phyloP scores from a whole-genome alignment of 2,329 filamentous ascomycete species.

The Phialophora expanda region DNA sequence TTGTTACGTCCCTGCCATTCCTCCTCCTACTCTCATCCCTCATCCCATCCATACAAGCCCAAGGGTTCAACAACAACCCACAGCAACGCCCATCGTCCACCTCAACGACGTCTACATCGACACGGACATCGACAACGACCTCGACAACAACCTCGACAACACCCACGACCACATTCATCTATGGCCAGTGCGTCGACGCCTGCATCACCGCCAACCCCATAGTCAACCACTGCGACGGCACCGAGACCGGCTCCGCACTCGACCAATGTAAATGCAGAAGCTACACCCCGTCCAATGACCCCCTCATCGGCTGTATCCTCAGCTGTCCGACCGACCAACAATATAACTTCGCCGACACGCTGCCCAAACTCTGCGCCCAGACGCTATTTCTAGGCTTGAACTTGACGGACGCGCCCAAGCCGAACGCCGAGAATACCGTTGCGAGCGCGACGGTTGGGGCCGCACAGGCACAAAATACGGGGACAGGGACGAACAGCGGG shows the following conservation, averaged over 20 bases:
- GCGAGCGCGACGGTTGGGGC: slow-evolving; percentile 9
- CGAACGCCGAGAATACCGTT: slow-evolving; percentile 6
- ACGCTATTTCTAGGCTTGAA: slow-evolving; percentile 27
- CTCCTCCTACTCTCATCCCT: slow-evolving; percentile 11
- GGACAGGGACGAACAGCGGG: background rate
- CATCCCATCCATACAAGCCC: slow-evolving; percentile 2
- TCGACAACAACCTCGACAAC: background rate
- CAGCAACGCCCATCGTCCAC: background rate
- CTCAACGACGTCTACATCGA: background rate
- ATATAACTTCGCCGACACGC: slow-evolving; percentile 15
- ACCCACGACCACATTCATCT: background rate
- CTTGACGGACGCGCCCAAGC: slow-evolving; percentile 9
- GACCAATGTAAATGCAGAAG: slow-evolving; percentile 27
- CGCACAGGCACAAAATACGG: background rate
- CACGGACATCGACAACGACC: background rate
- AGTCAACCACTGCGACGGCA: slow-evolving; percentile 26
- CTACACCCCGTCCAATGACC: slow-evolving; percentile 23
- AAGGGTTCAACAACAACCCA: slow-evolving; percentile 9
- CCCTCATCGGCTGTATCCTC: slow-evolving; percentile 25
- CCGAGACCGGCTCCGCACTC: slow-evolving; percentile 29
- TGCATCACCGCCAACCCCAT: slow-evolving; percentile 20
- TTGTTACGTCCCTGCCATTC: background rate
- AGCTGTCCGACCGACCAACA: slow-evolving; percentile 25
- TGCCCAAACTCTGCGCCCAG: slow-evolving; percentile 27
- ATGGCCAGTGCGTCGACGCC: slow-evolving; percentile 15